These are phyloP conservation scores for Penicillium hordei DNA, from an alignment of 2,329 filamentous ascomycete genomes.

Conservation along the genomic window DNA sequence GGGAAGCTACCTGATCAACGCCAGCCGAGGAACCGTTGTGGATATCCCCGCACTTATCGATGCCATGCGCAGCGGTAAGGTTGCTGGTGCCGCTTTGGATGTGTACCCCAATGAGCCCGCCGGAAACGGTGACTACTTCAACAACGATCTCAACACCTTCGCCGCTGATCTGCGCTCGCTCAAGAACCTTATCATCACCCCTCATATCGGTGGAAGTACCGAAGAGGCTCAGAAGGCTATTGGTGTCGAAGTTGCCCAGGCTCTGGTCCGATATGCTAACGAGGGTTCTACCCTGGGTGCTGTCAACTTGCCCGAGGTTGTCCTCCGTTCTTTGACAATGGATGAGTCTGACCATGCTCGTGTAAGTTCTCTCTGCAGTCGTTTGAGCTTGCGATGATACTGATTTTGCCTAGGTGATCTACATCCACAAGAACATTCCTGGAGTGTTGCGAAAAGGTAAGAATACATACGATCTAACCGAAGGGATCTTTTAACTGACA, in stretches of 20 bases:
- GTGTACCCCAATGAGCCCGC: constrained; percentile 93
- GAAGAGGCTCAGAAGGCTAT: constrained; percentile 97
- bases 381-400: not conserved
- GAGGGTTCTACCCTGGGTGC: constrained; percentile 87
- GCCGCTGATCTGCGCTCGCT: constrained; percentile 78
- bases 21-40: constrained; percentile 87
- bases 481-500: constrained; percentile 1
- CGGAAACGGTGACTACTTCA: constrained; percentile 95
- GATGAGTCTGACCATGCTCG: constrained; percentile 88
- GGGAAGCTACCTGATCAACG: constrained; percentile 93
- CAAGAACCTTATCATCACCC: constrained; percentile 91
- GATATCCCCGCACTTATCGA: constrained; percentile 90
- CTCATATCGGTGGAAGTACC: constrained; percentile 95
- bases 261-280: constrained; percentile 92
- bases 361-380: constrained; percentile 46
- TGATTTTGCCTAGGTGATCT: constrained; percentile 64
- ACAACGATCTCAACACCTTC: constrained; percentile 77
- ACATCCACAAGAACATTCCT: constrained; percentile 94
- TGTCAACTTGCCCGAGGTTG: constrained; percentile 96
- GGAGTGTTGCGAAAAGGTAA: constrained; percentile 83
- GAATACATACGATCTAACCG: not conserved
- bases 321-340: constrained; percentile 81
- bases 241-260: constrained; percentile 85
- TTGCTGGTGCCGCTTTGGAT: constrained; percentile 93
- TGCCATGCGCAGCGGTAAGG: constrained; percentile 78